These are phyloP conservation scores for Penicillium diatomitis DNA, from an alignment of 495 filamentous ascomycete genomes.

Conservation along the genomic window DNA sequence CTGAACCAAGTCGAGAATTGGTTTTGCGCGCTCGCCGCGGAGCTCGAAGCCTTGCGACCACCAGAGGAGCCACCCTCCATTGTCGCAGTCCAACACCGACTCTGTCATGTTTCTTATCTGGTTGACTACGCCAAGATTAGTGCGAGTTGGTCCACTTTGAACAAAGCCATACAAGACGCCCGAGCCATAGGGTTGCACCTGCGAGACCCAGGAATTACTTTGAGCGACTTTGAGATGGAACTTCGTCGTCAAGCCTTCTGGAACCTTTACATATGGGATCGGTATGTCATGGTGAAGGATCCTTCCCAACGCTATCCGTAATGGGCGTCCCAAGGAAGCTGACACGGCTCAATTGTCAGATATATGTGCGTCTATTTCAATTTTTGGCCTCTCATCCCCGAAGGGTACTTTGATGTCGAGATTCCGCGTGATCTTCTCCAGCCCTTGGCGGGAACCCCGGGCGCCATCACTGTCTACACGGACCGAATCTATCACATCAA, in stretches of 20 bases:
- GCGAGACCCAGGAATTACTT: constrained; percentile 4
- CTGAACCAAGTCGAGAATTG: constrained; percentile 5
- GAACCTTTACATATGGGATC: constrained; percentile 12
- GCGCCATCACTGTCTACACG: constrained; percentile 10
- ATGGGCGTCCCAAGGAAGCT: not conserved
- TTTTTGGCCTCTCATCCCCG: constrained; percentile 14
- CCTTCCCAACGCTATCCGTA: not conserved
- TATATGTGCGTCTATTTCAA: constrained; percentile 11
- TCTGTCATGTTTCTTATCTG: constrained; percentile 10
- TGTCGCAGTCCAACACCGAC: constrained; percentile 9
- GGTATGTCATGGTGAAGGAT: constrained; percentile 4
- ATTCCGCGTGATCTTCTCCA: constrained; percentile 8
- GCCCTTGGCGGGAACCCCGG: constrained; percentile 1
- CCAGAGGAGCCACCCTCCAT: constrained; percentile 3
- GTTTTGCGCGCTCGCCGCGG: constrained; percentile 6
- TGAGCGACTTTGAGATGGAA: constrained; percentile 12
- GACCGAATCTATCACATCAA: constrained; percentile 13
- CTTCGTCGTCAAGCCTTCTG: constrained; percentile 11
- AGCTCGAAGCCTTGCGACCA: constrained; percentile 5
- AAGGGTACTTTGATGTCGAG: constrained; percentile 14
- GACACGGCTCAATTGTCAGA: not conserved
- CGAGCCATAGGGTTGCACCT: constrained; percentile 12
- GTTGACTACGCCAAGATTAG: constrained; percentile 8
- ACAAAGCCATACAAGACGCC: constrained; percentile 9
- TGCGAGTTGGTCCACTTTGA: constrained; percentile 9